Evolutionary conservation across 169 alveolate species (phyloP).

Genomic region (Babesia sp.): DNA sequence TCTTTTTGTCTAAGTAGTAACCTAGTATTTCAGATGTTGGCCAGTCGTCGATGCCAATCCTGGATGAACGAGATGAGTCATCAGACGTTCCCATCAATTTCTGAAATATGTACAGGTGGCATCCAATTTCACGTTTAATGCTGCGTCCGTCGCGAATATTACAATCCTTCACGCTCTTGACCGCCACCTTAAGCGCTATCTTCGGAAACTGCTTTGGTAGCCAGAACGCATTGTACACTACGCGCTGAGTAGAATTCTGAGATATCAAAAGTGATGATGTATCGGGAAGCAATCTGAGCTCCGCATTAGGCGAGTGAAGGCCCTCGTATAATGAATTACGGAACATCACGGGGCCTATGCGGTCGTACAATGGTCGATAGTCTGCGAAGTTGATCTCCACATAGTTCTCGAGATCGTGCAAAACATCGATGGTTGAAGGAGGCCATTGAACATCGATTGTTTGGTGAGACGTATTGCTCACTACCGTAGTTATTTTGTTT

Average conservation of each 20-base stretch:
- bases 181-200: slow-evolving; percentile 79
- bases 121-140: slow-evolving; percentile 84
- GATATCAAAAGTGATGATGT: slow-evolving; percentile 71
- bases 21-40: slow-evolving; percentile 84
- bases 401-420: slow-evolving; percentile 43
- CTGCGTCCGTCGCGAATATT: slow-evolving; percentile 84
- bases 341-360: slow-evolving; percentile 80
- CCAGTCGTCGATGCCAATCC: slow-evolving; percentile 80
- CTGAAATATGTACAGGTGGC: slow-evolving; percentile 83
- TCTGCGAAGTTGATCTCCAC: slow-evolving; percentile 60
- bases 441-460: slow-evolving; percentile 18
- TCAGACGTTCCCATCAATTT: slow-evolving; percentile 61
- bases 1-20: slow-evolving; percentile 79
- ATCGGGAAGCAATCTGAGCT: slow-evolving; percentile 75
- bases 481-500: not conserved
- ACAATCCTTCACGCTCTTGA: slow-evolving; percentile 83
- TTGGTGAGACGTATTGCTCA: not conserved
- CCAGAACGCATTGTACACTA: slow-evolving; percentile 82
- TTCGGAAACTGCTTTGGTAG: slow-evolving; percentile 66
- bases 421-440: slow-evolving; percentile 7
- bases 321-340: slow-evolving; percentile 75
- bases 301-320: slow-evolving; percentile 72
- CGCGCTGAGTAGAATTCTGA: slow-evolving; percentile 81
- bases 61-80: slow-evolving; percentile 40
- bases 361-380: slow-evolving; percentile 73